Percentiles rank a stretch among this genome's conserved stretches.
Evolutionary conservation across 202 grass and related monocot genomes (phyloP).

Genomic region (Zizania palustris): DNA sequence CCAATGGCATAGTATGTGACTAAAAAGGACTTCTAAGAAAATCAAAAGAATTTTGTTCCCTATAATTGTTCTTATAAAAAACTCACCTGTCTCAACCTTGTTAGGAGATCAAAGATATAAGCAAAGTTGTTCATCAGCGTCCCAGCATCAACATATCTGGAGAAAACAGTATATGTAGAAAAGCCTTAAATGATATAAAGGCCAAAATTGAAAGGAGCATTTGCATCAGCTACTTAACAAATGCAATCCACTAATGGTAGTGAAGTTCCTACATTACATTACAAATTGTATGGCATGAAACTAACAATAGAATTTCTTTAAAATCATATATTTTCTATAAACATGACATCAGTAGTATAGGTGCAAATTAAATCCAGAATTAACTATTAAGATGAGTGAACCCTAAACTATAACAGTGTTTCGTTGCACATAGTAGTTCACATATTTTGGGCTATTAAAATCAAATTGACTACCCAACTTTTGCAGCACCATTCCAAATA

Average conservation of each 20-base stretch:
- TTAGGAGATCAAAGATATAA: constrained; percentile 96
- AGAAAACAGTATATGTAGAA: constrained; percentile 16
- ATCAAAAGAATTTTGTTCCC: background rate
- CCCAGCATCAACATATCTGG: constrained; percentile 86
- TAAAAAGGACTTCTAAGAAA: constrained; percentile 14
- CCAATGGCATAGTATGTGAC: background rate
- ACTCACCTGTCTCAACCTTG: constrained; percentile 86
- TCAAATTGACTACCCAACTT: constrained; percentile 17
- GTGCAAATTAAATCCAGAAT: constrained; percentile 9
- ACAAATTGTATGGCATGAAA: constrained; percentile 20
- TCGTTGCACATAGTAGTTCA: constrained; percentile 5
- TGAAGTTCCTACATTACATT: background rate
- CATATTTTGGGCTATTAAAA: background rate
- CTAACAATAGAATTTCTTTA: background rate
- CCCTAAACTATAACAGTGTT: constrained; percentile 11
- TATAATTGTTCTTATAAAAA: constrained; percentile 8
- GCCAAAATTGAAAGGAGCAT: background rate
- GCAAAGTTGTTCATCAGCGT: constrained; percentile 96
- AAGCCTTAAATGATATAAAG: background rate
- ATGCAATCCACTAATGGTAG: background rate
- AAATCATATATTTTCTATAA: constrained; percentile 17
- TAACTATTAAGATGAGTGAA: constrained; percentile 20
- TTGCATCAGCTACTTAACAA: constrained; percentile 13
- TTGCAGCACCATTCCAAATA: constrained; percentile 8
- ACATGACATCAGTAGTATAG: background rate